Evolutionary conservation across 2,329 filamentous ascomycete species (phyloP), one percentile per base, ranked within the genome.

Genomic region (Neopestalotiopsis sp.): DNA sequence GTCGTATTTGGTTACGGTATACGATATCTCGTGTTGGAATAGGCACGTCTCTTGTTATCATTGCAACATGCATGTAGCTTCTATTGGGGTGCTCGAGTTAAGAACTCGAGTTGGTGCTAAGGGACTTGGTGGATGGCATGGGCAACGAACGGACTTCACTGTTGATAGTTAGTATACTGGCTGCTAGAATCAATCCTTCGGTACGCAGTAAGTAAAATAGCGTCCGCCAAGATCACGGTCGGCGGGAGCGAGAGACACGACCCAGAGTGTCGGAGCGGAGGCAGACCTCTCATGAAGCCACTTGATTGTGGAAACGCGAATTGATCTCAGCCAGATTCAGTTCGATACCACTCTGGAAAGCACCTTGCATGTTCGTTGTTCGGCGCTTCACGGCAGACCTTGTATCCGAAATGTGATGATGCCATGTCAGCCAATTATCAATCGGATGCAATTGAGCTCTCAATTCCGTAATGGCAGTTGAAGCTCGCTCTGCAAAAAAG

Each of bases 301-400:
- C 34, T 38, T 38, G 34, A 38, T 59, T n/a, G 57, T 20, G 24
- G 30, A 20, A 59, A 20, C 13, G 13, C 14, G 20, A 56, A 6
- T 56, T 14, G n/a, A 53, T 53, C 45, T 53, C 45, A 53, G 14
- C 14, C 14, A 53, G 45, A 17, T 53, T 3, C 14, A 49, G 5
- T 59, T 30, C 24, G 13, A 32, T 13, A 32, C 24, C 13, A 38
- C 28, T 34, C 32, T 20, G 17, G 28, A 17, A 40, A 17, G 57
- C 30, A 32, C 57, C 14, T 34, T 34, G 28, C 32, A 34, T 24
- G 24, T 61, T 20, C 17, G 59, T 38, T 28, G 28, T 30, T 61
- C 32, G 32, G 59, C 59, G 59, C 59, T 61, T 61, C 59, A 40
- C 32, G 28, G 32, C 59, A 61, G 45, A 61, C 59, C 59, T 34